Evolutionary conservation across 1,139 yeast species (phyloP), one percentile per base, ranked within the genome.

Genomic region (Lodderomyces metapsilosis): DNA sequence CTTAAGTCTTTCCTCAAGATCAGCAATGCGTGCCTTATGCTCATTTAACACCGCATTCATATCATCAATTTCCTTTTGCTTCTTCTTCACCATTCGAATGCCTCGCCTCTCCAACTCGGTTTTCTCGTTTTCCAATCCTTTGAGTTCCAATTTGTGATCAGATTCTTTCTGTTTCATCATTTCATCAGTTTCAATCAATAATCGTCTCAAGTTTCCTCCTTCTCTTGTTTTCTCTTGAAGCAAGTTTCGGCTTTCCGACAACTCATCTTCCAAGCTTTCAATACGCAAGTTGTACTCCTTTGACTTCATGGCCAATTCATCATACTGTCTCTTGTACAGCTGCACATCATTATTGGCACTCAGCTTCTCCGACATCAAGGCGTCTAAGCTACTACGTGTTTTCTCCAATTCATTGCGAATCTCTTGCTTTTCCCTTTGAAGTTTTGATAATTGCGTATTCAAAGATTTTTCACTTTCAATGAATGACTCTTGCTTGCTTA

Each of bases 141-240:
- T 48, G 22, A 71, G 40, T 40, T 70, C 73, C 8, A 44, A 42
- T 38, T 57, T 60, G 34, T 57, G 50, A 11, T 68, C 71, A 1
- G 51, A 50, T 20, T 77, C 64, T 43, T 77, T 76, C 5, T 56
- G 51, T 34, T 74, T 77, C 40, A 78, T 75, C 37, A 71, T 74
- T 37, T 79, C 82, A 51, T 88, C 92, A 4, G 79, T 74, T 36
- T 88, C 96, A 36, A 79, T 61, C 20, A 88, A 58, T 31, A 88
- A 61, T 46, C 88, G 69, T 49, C 95, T 75, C 63, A 88, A 76
- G 0, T 88, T 81, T 4, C 82, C 71, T 0, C 89, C 73, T 61
- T 92, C 98, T 38, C 91, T 71, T 0, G 84, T 80, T 48, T 95
- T 77, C 51, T 89, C 96, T 53, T 84, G 92, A 7, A 91, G 64